Percentiles rank a stretch among this genome's conserved stretches.
These are phyloP conservation scores for Phaeosphaeriaceae sp. DNA, from an alignment of 2,329 filamentous ascomycete genomes.

Conservation along the genomic window DNA sequence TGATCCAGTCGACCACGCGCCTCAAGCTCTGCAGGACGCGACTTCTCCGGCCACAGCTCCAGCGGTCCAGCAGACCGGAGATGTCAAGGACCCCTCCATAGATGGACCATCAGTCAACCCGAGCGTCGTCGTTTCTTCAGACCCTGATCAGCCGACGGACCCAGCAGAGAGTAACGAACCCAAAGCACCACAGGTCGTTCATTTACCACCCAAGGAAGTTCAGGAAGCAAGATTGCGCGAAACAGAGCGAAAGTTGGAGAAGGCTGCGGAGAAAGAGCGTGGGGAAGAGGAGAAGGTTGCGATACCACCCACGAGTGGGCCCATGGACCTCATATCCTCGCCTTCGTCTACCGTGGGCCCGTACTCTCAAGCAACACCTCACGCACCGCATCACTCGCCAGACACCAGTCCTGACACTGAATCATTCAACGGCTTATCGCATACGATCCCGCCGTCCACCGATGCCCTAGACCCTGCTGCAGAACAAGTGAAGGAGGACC, in stretches of 20 bases:
- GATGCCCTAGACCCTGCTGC: constrained; percentile 45
- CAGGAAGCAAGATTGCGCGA: constrained; percentile 57
- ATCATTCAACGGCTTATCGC: constrained; percentile 47
- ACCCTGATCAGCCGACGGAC: constrained; percentile 28
- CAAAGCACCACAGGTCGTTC: constrained; percentile 48
- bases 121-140: constrained; percentile 33
- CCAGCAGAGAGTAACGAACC: constrained; percentile 10
- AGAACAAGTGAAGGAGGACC: constrained; percentile 59
- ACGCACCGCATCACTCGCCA: constrained; percentile 70
- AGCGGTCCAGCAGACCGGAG: constrained; percentile 18
- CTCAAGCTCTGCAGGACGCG: constrained; percentile 4
- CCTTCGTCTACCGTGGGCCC: constrained; percentile 72
- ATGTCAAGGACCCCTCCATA: constrained; percentile 5
- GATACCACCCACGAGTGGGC: constrained; percentile 29
- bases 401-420: constrained; percentile 77
- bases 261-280: constrained; percentile 43
- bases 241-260: constrained; percentile 49
- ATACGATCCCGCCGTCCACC: constrained; percentile 25
- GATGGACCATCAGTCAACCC: constrained; percentile 33
- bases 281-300: constrained; percentile 48
- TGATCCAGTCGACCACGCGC: constrained; percentile 14
- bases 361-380: constrained; percentile 76
- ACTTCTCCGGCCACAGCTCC: constrained; percentile 15
- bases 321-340: constrained; percentile 51
- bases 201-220: constrained; percentile 58